These are phyloP conservation scores for Paraconiothyrium sp. DNA, from an alignment of 2,329 filamentous ascomycete genomes.

Conservation along the genomic window DNA sequence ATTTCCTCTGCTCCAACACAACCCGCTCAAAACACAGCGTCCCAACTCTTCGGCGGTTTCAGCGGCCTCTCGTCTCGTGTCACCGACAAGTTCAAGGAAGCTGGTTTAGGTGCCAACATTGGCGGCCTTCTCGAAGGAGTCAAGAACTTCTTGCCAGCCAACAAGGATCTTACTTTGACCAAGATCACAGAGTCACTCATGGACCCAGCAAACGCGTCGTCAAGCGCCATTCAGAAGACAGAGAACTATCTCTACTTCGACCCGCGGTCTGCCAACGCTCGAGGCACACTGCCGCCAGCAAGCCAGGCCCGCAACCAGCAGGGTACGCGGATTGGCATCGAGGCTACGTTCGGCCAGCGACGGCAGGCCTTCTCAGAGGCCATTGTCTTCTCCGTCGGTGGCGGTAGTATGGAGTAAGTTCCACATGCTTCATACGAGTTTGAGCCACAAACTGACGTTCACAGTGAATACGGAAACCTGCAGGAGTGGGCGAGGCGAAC, in stretches of 20 bases:
- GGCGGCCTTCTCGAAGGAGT: conserved; percentile 94
- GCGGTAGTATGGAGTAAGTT: conserved; percentile 85
- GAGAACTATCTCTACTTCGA: conserved; percentile 98
- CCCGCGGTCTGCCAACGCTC: conserved; percentile 88
- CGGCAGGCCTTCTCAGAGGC: conserved; percentile 90
- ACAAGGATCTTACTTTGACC: conserved; percentile 94
- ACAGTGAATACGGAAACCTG: conserved; percentile 86
- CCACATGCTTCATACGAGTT: background rate
- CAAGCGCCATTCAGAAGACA: conserved; percentile 92
- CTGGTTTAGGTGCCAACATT: conserved; percentile 85
- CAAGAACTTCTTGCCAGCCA: conserved; percentile 96
- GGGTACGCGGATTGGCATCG: conserved; percentile 66
- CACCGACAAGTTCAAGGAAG: conserved; percentile 93
- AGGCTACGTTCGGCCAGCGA: conserved; percentile 88
- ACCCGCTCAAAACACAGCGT: conserved; percentile 67
- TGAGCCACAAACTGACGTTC: background rate
- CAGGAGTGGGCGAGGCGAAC: conserved; percentile 94
- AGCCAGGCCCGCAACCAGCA: conserved; percentile 62
- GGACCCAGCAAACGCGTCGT: conserved; percentile 90
- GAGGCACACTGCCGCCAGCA: conserved; percentile 88
- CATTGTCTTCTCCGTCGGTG: conserved; percentile 90
- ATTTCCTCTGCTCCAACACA: conserved; percentile 83
- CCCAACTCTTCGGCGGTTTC: conserved; percentile 91
- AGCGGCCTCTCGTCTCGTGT: conserved; percentile 90
- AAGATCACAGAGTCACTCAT: conserved; percentile 99